Evolutionary conservation across 140 eudicot species (phyloP), one percentile per base, ranked within the genome.

Genomic region (Erigeron philadelphicus): DNA sequence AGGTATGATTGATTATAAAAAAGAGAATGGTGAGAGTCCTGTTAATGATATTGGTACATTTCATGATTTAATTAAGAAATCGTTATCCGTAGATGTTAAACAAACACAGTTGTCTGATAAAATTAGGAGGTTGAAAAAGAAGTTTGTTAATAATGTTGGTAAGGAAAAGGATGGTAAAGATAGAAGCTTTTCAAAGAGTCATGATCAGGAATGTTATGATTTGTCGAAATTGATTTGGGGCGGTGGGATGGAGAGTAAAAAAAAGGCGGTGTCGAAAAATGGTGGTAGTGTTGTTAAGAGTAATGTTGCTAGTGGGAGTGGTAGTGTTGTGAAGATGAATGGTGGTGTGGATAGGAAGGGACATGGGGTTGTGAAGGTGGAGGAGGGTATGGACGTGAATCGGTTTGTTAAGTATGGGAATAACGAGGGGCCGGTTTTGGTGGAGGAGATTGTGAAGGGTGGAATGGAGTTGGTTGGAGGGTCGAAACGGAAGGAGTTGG

Each of bases 221-320:
- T 56, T 90, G 42, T 90, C 94, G 0, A 83, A 87, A 35, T 74
- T 81, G 77, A 70, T 90, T 12, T 90, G 97, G 97, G 93, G 78
- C 9, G 19, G 62, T 17, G 40, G 15, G 38, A 48, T 9, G 6
- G 58, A 47, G 16, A 50, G 17, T 11, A 71, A 77, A 62, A 73
- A 42, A 64, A 25, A 19, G 38, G 4, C 38, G 0, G 38, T 31
- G 38, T 31, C 38, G 38, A 31, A 31, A 31, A 31, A 31, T 31
- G 38, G 38, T 76, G 72, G 45, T 60, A 35, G 70, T 11, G 44
- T 44, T 52, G 49, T 31, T 41, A 58, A 61, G n/a, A 73, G 19
- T 65, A 71, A 72, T 21, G 53, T 41, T 19, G 74, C 49, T 53
- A 47, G 31, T 72, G 6, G 52, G 25, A 78, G 47, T 67, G 11